A percentile compares a stretch with the other conserved stretches of the same genome.
Conservation (phyloP, 2,329 filamentous ascomycete species). For the Epichloe sp. region DNA sequence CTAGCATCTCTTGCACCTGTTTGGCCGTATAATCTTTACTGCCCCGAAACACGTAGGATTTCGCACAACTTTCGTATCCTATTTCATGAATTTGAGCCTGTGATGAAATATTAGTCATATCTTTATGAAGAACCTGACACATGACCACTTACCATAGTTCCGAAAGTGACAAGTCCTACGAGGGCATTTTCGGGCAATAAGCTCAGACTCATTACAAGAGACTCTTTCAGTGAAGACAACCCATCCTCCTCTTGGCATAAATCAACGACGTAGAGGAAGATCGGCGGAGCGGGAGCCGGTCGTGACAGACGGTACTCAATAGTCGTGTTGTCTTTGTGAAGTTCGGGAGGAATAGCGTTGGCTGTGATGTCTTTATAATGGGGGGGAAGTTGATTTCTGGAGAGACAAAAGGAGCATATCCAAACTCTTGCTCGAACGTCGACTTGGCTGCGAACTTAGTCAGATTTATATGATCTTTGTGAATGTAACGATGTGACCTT, state of each 20-base stretch:
- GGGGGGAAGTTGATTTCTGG: slow-evolving; percentile 66
- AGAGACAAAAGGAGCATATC: slow-evolving; percentile 83
- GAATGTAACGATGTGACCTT: not conserved
- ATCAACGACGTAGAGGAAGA: slow-evolving; percentile 80
- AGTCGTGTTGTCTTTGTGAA: slow-evolving; percentile 73
- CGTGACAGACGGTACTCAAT: slow-evolving; percentile 75
- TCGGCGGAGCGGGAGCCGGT: slow-evolving; percentile 73
- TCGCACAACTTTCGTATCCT: slow-evolving; percentile 93
- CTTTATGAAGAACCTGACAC: not conserved
- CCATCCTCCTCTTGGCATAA: slow-evolving; percentile 83
- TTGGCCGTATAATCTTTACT: slow-evolving; percentile 98
- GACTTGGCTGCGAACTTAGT: slow-evolving; percentile 47
- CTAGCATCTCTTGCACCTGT: slow-evolving; percentile 99
- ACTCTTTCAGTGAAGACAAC: slow-evolving; percentile 70
- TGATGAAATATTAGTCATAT: not conserved
- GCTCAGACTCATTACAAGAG: slow-evolving; percentile 73
- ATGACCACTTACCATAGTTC: slow-evolving; percentile 62
- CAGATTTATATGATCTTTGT: slow-evolving; percentile 4
- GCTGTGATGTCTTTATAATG: slow-evolving; percentile 86
- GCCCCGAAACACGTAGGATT: slow-evolving; percentile 95
- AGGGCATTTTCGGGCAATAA: slow-evolving; percentile 69
- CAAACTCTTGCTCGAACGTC: slow-evolving; percentile 73
- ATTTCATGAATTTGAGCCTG: slow-evolving; percentile 86
- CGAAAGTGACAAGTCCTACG: slow-evolving; percentile 74
- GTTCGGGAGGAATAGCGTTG: slow-evolving; percentile 69